Conservation (phyloP, 2,329 filamentous ascomycete genomes). For the Chaetothyriales sp. region DNA sequence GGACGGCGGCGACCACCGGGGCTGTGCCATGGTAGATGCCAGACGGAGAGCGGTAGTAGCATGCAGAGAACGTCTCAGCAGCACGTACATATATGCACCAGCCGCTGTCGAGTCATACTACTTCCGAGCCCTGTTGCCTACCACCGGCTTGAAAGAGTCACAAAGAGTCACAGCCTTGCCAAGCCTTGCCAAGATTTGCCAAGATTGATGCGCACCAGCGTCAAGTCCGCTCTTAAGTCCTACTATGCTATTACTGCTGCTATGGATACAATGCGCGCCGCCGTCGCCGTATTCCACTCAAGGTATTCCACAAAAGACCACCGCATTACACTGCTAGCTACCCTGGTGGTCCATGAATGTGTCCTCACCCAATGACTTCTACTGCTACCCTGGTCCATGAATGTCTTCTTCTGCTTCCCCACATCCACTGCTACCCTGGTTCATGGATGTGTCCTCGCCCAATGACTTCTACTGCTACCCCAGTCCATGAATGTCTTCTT, state of each 20-base stretch:
- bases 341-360: too few species aligned
- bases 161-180: neutral
- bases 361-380: too few species aligned
- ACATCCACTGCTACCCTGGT: neutral
- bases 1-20: slow-evolving; percentile 32
- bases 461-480: too few species aligned
- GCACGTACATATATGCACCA: neutral
- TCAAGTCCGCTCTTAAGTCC: neutral
- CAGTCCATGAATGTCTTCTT: too few species aligned
- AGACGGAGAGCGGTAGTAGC: slow-evolving; percentile 21
- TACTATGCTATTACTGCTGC: neutral
- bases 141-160: neutral
- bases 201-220: too few species aligned
- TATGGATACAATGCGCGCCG: neutral
- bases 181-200: neutral
- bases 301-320: neutral
- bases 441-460: too few species aligned
- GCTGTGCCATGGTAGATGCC: slow-evolving; percentile 24
- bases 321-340: neutral
- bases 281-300: too few species aligned
- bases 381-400: neutral
- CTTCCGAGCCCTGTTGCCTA: neutral
- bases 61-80: slow-evolving; percentile 6
- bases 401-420: neutral
- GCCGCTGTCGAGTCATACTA: neutral